These are phyloP conservation scores for Coriolopsis trogii DNA, from an alignment of 1,284 basidiomycete species.

Conservation along the genomic window DNA sequence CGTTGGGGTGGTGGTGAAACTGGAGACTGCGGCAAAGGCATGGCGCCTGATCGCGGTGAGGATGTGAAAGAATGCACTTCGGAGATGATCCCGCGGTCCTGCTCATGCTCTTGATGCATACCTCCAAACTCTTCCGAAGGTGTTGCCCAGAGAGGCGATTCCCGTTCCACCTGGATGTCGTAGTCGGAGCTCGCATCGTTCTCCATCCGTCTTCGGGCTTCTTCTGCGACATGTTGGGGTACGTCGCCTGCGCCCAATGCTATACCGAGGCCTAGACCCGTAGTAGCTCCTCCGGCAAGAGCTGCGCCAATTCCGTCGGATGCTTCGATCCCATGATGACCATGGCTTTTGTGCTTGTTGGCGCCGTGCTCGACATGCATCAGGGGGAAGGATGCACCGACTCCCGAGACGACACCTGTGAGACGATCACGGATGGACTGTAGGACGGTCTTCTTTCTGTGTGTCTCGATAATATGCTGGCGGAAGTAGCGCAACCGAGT, in stretches of 20 bases:
- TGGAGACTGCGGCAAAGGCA: constrained; percentile 27
- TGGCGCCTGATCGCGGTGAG: constrained; percentile 40
- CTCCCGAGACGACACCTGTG: background rate
- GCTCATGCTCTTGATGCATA: constrained; percentile 4
- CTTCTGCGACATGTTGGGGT: background rate
- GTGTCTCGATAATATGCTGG: constrained; percentile 33
- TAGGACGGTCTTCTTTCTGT: constrained; percentile 20
- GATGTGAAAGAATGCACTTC: constrained; percentile 40
- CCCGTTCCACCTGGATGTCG: constrained; percentile 15
- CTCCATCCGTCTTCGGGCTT: background rate
- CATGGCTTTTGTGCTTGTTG: constrained; percentile 10
- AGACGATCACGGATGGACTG: constrained; percentile 18
- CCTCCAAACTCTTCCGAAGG: constrained; percentile 19
- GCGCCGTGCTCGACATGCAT: constrained; percentile 8
- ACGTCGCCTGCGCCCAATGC: constrained; percentile 18
- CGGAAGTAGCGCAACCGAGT: constrained; percentile 52
- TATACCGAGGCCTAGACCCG: constrained; percentile 29
- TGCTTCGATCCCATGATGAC: constrained; percentile 18
- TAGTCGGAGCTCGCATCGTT: constrained; percentile 7
- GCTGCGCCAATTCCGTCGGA: constrained; percentile 31
- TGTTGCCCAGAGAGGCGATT: constrained; percentile 12
- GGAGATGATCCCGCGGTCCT: constrained; percentile 26
- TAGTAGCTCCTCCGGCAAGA: constrained; percentile 26
- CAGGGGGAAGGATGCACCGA: constrained; percentile 1
- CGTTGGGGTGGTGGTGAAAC: constrained; percentile 12